phyloP scores from a whole-genome alignment of 768 basidiomycete genomes.

The Rhodocollybia butyracea region DNA sequence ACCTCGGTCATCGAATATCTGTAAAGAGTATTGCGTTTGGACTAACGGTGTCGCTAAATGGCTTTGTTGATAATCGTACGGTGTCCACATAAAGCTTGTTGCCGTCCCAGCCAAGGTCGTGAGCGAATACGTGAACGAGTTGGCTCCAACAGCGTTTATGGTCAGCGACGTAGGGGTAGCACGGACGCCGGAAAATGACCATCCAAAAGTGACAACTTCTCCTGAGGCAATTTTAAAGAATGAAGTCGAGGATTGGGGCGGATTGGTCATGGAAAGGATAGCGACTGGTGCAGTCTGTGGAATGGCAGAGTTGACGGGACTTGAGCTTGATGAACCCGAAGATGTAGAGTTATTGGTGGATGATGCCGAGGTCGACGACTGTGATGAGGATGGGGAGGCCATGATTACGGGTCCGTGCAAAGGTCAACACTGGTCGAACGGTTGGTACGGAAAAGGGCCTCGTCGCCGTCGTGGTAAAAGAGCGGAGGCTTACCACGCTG shows the following conservation, averaged over 20 bases:
- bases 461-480: not conserved
- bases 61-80: slow-evolving; percentile 67
- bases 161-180: slow-evolving; percentile 73
- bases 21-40: slow-evolving; percentile 72
- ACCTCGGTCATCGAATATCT: slow-evolving; percentile 82
- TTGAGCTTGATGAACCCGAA: slow-evolving; percentile 3
- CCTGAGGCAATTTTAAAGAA: slow-evolving; percentile 84
- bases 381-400: too few relatives aligned
- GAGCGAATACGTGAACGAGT: slow-evolving; percentile 88
- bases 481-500: too few relatives aligned
- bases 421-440: not conserved
- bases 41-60: slow-evolving; percentile 65
- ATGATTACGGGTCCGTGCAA: too few relatives aligned
- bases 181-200: slow-evolving; percentile 81
- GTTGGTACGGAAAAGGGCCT: too few relatives aligned
- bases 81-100: slow-evolving; percentile 76
- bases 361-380: not conserved
- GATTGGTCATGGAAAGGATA: slow-evolving; percentile 71
- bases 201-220: slow-evolving; percentile 81
- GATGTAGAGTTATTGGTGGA: not conserved
- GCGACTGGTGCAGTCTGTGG: slow-evolving; percentile 57
- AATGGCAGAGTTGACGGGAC: slow-evolving; percentile 24
- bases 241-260: slow-evolving; percentile 75
- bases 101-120: slow-evolving; percentile 75
- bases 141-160: slow-evolving; percentile 76